These are phyloP conservation scores for Lachnellula arida DNA, from an alignment of 2,329 filamentous ascomycete genomes.

Conservation along the genomic window DNA sequence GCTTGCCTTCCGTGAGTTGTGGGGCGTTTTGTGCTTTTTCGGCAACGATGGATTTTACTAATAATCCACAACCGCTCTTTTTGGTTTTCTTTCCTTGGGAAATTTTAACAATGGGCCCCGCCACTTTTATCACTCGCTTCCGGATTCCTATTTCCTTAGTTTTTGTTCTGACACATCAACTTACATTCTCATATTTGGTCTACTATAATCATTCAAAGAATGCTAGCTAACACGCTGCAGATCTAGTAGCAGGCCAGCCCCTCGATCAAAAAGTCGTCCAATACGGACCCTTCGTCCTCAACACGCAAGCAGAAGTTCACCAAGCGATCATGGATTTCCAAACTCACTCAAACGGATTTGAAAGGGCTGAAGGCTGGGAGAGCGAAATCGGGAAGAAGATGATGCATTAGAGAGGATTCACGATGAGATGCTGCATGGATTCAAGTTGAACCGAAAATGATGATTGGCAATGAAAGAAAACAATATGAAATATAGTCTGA, in stretches of 20 bases:
- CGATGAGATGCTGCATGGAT: too few species aligned
- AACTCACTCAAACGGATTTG: slow-evolving; percentile 70
- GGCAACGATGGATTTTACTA: slow-evolving; percentile 29
- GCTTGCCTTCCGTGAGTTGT: neutral
- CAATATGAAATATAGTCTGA: too few species aligned
- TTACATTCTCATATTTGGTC: neutral
- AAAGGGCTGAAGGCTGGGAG: slow-evolving; percentile 72
- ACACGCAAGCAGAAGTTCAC: slow-evolving; percentile 64
- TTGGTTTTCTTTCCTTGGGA: neutral
- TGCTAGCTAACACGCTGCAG: slow-evolving; percentile 28
- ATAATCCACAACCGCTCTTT: slow-evolving; percentile 25
- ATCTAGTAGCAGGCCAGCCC: slow-evolving; percentile 74
- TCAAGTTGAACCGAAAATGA: too few species aligned
- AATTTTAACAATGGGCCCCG: too few species aligned
- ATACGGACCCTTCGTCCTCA: slow-evolving; percentile 82
- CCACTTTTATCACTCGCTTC: too few species aligned
- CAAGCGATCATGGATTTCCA: slow-evolving; percentile 75
- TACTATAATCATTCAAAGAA: neutral
- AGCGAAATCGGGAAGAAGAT: slow-evolving; percentile 74
- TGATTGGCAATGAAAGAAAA: too few species aligned
- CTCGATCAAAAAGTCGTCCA: slow-evolving; percentile 77
- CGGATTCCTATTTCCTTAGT: too few species aligned
- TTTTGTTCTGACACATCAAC: too few species aligned
- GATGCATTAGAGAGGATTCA: slow-evolving; percentile 8
- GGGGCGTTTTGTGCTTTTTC: neutral